phyloP scores from a whole-genome alignment of 805 yeast species.

The Brettanomyces anomalus region DNA sequence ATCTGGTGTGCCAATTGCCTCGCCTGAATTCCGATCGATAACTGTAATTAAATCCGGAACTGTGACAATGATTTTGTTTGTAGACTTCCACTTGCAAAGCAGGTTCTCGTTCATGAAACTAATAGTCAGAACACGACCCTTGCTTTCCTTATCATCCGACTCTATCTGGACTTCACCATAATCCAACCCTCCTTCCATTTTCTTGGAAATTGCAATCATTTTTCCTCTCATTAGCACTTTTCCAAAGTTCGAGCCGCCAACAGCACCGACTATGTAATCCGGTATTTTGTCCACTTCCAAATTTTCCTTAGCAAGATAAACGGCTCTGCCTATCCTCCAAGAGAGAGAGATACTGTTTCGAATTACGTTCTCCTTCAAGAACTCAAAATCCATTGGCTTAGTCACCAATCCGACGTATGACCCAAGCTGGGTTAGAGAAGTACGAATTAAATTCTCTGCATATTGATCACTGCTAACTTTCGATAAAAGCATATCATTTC shows the following conservation, averaged over 20 bases:
- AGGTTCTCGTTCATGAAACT: constrained; percentile 44
- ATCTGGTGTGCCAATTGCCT: constrained; percentile 41
- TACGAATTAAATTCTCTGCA: constrained; percentile 32
- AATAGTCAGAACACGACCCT: constrained; percentile 20
- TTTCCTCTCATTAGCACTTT: constrained; percentile 31
- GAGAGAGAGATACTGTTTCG: constrained; percentile 29
- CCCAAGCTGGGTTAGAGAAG: constrained; percentile 35
- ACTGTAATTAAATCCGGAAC: constrained; percentile 41
- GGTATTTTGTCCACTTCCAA: constrained; percentile 29
- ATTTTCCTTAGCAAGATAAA: constrained; percentile 28
- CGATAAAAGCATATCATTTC: constrained; percentile 28
- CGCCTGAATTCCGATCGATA: constrained; percentile 33
- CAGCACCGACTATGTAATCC: constrained; percentile 27
- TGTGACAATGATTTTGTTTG: constrained; percentile 3
- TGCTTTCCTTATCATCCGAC: constrained; percentile 9
- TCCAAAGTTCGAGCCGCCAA: constrained; percentile 24
- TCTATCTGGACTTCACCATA: constrained; percentile 34
- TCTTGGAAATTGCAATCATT: constrained; percentile 33
- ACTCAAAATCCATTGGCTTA: constrained; percentile 15
- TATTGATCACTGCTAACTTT: constrained; percentile 23
- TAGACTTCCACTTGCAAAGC: constrained; percentile 20
- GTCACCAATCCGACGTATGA: constrained; percentile 29
- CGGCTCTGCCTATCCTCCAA: constrained; percentile 41
- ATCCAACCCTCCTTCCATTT: constrained; percentile 32
- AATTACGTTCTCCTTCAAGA: constrained; percentile 12